phyloP scores from a whole-genome alignment of 345 rosid species.

The Eucalyptus brandiana region DNA sequence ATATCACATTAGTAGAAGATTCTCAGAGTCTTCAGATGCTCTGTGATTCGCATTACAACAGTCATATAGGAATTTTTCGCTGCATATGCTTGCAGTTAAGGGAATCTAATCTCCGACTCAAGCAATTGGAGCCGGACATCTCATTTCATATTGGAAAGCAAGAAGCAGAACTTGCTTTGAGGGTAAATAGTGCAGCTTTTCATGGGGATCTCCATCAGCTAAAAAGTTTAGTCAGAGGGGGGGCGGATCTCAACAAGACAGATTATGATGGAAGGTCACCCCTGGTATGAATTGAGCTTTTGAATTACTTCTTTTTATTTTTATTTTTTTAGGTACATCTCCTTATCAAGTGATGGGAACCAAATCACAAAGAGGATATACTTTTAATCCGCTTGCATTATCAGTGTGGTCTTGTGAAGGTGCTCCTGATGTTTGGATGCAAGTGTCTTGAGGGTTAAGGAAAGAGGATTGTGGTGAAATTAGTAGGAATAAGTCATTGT shows the following conservation, averaged over 20 bases:
- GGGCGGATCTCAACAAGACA: slow-evolving; percentile 81
- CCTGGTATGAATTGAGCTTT: slow-evolving; percentile 36
- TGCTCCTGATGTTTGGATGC: not conserved
- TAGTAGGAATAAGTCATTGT: not conserved
- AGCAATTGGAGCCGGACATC: slow-evolving; percentile 77
- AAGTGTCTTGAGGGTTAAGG: not conserved
- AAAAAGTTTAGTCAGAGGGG: slow-evolving; percentile 63
- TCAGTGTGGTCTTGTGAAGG: not conserved
- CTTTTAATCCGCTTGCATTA: not conserved
- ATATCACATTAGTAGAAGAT: not conserved
- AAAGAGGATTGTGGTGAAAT: not conserved
- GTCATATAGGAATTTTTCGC: not conserved
- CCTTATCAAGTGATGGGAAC: not conserved
- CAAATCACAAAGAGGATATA: not conserved
- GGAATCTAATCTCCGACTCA: slow-evolving; percentile 50
- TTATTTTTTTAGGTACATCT: too few relatives aligned
- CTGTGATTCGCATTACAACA: not conserved
- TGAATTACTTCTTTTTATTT: not conserved
- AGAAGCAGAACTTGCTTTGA: slow-evolving; percentile 93
- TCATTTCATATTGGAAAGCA: slow-evolving; percentile 84
- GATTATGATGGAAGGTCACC: slow-evolving; percentile 96
- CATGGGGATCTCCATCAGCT: slow-evolving; percentile 79
- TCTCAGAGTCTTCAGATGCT: not conserved
- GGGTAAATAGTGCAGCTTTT: slow-evolving; percentile 73
- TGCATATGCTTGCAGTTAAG: slow-evolving; percentile 40